Evolutionary conservation across 2,329 filamentous ascomycete species (phyloP).

Genomic region (Fusarium decemcellulare): DNA sequence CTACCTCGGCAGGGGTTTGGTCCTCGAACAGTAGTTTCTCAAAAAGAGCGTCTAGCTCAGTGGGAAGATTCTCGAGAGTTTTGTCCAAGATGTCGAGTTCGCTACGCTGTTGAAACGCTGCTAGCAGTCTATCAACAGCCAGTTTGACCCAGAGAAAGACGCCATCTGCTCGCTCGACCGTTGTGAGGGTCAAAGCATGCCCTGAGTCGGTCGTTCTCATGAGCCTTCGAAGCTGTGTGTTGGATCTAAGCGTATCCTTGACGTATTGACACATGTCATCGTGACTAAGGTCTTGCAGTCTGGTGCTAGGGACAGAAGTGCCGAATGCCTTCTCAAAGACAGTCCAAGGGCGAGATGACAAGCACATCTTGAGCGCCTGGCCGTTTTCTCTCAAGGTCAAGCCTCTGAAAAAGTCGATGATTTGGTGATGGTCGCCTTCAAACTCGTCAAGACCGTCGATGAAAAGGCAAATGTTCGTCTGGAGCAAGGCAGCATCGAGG

Average conservation of each 20-base stretch:
- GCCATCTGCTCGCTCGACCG: constrained; percentile 46
- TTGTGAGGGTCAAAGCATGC: constrained; percentile 23
- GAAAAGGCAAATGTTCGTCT: constrained; percentile 47
- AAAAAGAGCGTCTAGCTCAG: constrained; percentile 49
- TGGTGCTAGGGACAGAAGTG: constrained; percentile 42
- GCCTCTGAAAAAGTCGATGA: constrained; percentile 48
- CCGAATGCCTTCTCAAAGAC: constrained; percentile 47
- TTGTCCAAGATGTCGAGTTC: constrained; percentile 14
- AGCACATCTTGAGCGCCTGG: constrained; percentile 48
- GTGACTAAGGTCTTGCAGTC: constrained; percentile 46
- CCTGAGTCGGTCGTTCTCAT: constrained; percentile 9
- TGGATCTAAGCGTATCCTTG: constrained; percentile 34
- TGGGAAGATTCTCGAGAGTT: constrained; percentile 37
- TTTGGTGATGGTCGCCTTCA: constrained; percentile 46
- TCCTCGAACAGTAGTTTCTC: constrained; percentile 48
- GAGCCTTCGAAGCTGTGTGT: constrained; percentile 24
- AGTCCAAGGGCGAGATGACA: constrained; percentile 51
- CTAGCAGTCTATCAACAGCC: constrained; percentile 48
- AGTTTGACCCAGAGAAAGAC: constrained; percentile 54
- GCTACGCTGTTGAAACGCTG: constrained; percentile 15
- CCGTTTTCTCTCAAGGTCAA: constrained; percentile 31
- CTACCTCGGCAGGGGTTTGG: constrained; percentile 35
- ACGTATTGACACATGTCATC: constrained; percentile 48
- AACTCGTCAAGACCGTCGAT: constrained; percentile 54
- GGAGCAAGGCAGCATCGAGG: constrained; percentile 35